These are phyloP conservation scores for Coemansia sp. DNA, from an alignment of 192 early-diverging fungal species.

Conservation along the genomic window DNA sequence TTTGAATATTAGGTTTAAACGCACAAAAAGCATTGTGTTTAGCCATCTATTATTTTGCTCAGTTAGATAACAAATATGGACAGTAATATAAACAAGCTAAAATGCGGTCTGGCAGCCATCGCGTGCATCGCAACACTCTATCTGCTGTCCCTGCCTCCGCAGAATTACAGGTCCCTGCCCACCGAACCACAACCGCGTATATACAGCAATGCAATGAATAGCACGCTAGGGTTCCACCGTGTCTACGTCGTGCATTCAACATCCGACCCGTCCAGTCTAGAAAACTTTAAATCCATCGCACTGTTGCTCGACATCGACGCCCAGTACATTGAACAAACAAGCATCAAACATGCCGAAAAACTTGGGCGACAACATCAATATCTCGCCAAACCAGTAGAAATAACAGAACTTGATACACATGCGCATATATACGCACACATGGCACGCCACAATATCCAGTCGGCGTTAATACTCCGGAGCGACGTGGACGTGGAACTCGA, in stretches of 20 bases:
- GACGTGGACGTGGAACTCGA: constrained; percentile 28
- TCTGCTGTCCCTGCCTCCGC: not conserved
- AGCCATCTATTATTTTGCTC: not conserved
- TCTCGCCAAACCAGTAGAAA: not conserved
- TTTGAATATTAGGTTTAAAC: no score
- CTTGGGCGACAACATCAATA: constrained; percentile 8
- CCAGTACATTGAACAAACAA: constrained; percentile 11
- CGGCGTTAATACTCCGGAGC: constrained; percentile 25
- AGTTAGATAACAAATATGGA: not conserved
- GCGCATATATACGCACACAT: constrained; percentile 25
- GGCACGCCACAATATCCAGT: constrained; percentile 8
- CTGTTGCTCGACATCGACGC: constrained; percentile 15
- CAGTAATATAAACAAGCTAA: not conserved
- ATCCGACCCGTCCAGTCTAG: not conserved
- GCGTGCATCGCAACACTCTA: not conserved
- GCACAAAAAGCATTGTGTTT: not conserved
- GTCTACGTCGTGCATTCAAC: constrained; percentile 13
- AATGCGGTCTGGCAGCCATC: not conserved
- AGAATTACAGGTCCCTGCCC: no score
- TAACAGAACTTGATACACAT: constrained; percentile 28
- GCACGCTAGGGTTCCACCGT: constrained; percentile 30
- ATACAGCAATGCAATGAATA: constrained; percentile 23
- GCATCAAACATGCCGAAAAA: not conserved
- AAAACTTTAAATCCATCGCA: constrained; percentile 21
- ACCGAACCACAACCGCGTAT: not conserved